Evolutionary conservation across 495 filamentous ascomycete genomes (phyloP), one percentile per base, ranked within the genome.

Genomic region (Aspergillus ostianus): DNA sequence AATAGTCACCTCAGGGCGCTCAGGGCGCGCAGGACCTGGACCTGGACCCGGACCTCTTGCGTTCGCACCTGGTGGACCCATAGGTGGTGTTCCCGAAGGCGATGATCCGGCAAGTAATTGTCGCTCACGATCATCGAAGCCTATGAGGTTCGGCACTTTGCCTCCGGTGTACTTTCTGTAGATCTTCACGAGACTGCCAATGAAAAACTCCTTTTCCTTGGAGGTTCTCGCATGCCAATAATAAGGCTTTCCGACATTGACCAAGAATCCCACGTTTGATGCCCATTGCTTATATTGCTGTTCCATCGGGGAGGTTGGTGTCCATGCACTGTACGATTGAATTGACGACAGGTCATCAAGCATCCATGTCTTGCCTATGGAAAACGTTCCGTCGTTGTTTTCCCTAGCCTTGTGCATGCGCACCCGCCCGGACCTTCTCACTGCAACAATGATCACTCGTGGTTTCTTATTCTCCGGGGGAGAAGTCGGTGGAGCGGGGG

Each of bases 131-230:
- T 87, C 79, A 64, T 89, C 89, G 70, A 98, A 98, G 8, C 93
- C 93, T 48, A 84, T 80, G 18, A 98, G 76, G 41, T 85, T 82
- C 20, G 94, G 94, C 21, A 87, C 73, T 59, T 85, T 89, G 10
- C 95, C 94, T 26, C 90, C 89, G 12, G 95, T 98, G 68, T 97
- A 98, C 69, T 97, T 98, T 58, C 84, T 87, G 70, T 89, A 98
- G 44, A 98, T 97, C 75, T 97, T 98, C 59, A 97, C 84, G 61
- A 97, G 71, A 67, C 91, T 96, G 26, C 88, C 90, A 67, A 98
- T 95, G 72, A 98, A 98, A 75, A 96, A 98, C 57, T 96, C 92
- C 79, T 97, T 98, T 73, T 98, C 94, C 76, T 96, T 96, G 49
- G 88, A 82, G 13, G 88, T 93, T 44, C 87, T 83, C 18, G 95